phyloP scores from a whole-genome alignment of 805 yeast genomes.

The Schizosaccharomyces osmophilus region DNA sequence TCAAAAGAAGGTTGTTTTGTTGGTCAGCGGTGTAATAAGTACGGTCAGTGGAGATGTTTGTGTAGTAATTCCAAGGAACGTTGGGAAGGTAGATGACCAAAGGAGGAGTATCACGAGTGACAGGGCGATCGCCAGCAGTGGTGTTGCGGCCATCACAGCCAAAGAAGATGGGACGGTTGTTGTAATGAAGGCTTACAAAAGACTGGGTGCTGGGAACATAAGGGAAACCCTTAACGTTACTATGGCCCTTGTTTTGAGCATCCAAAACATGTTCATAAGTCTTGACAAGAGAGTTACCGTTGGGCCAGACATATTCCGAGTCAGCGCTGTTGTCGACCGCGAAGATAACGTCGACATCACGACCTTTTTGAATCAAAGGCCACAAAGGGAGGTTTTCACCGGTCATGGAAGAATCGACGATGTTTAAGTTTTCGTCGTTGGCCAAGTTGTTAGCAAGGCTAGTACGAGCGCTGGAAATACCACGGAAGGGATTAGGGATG shows the following conservation, averaged over 20 bases:
- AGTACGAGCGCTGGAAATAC: not conserved
- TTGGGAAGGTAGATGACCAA: constrained; percentile 59
- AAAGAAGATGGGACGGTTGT: constrained; percentile 46
- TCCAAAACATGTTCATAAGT: constrained; percentile 21
- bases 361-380: constrained; percentile 36
- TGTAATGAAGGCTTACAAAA: constrained; percentile 25
- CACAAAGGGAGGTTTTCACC: constrained; percentile 46
- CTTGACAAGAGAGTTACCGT: constrained; percentile 34
- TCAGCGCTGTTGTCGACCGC: constrained; percentile 49
- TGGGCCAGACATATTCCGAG: constrained; percentile 34
- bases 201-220: constrained; percentile 32
- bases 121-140: constrained; percentile 3
- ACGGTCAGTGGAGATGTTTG: constrained; percentile 51
- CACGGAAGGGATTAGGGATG: constrained; percentile 48
- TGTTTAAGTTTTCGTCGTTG: constrained; percentile 13
- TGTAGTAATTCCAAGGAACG: constrained; percentile 33
- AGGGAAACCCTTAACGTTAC: constrained; percentile 30
- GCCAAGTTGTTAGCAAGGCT: not conserved
- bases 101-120: constrained; percentile 19
- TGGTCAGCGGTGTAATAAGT: constrained; percentile 36
- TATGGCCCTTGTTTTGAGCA: constrained; percentile 16
- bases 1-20: constrained; percentile 33
- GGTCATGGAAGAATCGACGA: constrained; percentile 68
- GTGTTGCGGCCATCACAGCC: constrained; percentile 45
- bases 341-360: constrained; percentile 38